phyloP scores from a whole-genome alignment of 139 green algal species.

The Chlorella vulgaris region DNA sequence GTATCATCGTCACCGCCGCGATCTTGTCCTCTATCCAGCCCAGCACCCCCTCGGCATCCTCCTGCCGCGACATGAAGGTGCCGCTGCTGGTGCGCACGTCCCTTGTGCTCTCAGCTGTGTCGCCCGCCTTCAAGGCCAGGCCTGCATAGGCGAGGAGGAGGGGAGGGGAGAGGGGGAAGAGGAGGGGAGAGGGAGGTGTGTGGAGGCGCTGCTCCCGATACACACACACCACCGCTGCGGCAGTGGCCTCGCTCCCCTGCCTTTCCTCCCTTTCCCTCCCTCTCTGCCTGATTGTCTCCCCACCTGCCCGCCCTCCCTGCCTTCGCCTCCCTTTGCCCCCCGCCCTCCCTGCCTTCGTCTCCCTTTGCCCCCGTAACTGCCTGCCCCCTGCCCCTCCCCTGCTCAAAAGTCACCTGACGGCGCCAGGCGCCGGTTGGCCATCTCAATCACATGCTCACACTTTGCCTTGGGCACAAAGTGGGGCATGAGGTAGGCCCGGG shows the following conservation, averaged over 20 bases:
- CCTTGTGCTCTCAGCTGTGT: conserved; percentile 41
- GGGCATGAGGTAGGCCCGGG: conserved; percentile 51
- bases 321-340: too few relatives aligned
- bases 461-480: conserved; percentile 45
- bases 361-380: too few relatives aligned
- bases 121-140: conserved; percentile 55
- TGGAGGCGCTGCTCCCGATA: too few relatives aligned
- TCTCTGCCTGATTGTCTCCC: too few relatives aligned
- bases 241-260: too few relatives aligned
- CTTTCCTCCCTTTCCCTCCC: too few relatives aligned
- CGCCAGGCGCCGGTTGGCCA: conserved; percentile 44
- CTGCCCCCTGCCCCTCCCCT: too few relatives aligned
- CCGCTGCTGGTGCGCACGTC: conserved; percentile 56
- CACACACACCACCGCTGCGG: too few relatives aligned
- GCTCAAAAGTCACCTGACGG: conserved; percentile 4
- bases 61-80: conserved; percentile 50
- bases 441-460: conserved; percentile 47
- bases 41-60: conserved; percentile 56
- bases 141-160: not conserved
- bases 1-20: conserved; percentile 40
- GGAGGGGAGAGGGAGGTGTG: not conserved
- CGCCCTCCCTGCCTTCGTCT: too few relatives aligned
- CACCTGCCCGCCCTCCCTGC: too few relatives aligned
- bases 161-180: not conserved
- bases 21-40: conserved; percentile 58